These are phyloP conservation scores for Phytophthora syringae DNA, from an alignment of 352 stramenopile species.

Conservation along the genomic window DNA sequence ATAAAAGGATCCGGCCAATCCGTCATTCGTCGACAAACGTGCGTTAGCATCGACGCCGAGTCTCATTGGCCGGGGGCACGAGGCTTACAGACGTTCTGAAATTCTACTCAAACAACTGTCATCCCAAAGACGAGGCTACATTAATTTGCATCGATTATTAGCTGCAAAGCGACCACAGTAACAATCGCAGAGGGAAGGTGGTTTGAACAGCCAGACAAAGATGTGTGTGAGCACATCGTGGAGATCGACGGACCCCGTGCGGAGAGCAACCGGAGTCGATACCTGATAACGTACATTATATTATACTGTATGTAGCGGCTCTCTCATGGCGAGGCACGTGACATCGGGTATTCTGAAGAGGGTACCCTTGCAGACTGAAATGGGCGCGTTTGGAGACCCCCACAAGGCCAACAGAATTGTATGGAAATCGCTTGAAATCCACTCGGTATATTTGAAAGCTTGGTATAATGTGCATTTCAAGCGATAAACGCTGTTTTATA, in stretches of 20 bases:
- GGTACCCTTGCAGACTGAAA: too few species aligned
- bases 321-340: too few species aligned
- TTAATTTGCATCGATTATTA: slow-evolving; percentile 24
- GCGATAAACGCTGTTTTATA: too few species aligned
- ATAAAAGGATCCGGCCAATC: slow-evolving; percentile 19
- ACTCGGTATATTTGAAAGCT: too few species aligned
- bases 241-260: neutral
- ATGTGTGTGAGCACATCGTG: slow-evolving; percentile 6
- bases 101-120: too few species aligned
- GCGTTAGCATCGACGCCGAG: slow-evolving; percentile 2
- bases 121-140: slow-evolving; percentile 15
- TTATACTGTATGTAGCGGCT: too few species aligned
- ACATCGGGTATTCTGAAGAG: too few species aligned
- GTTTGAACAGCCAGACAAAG: slow-evolving; percentile 13
- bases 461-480: too few species aligned
- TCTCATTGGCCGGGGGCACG: slow-evolving; percentile 28
- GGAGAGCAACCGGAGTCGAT: slow-evolving; percentile 1
- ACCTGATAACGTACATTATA: slow-evolving; percentile 13
- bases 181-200: slow-evolving; percentile 6
- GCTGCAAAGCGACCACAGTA: too few species aligned
- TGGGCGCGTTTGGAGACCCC: too few species aligned
- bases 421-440: too few species aligned
- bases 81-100: slow-evolving; percentile 4
- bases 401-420: too few species aligned
- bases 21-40: slow-evolving; percentile 29